phyloP scores from a whole-genome alignment of 129 eudicot species.

The Rutidosis leptorrhynchoides region DNA sequence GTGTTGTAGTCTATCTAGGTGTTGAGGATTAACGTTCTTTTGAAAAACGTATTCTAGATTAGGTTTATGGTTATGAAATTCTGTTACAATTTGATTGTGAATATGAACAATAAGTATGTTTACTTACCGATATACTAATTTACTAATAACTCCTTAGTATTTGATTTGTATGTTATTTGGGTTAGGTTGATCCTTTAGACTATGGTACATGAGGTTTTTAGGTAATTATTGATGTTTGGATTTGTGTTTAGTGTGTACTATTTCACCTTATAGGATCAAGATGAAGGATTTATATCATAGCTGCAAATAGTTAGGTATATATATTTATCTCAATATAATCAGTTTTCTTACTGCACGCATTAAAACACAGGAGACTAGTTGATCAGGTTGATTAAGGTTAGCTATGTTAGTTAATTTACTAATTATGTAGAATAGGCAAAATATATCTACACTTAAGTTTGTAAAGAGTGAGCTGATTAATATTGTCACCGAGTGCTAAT shows the following conservation, averaged over 20 bases:
- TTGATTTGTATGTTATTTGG: not conserved
- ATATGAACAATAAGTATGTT: too few relatives aligned
- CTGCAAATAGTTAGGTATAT: not conserved
- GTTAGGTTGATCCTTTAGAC: not conserved
- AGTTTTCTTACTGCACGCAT: not conserved
- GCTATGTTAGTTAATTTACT: conserved; percentile 3
- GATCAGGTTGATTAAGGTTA: not conserved
- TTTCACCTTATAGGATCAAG: not conserved
- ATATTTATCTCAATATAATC: conserved; percentile 17
- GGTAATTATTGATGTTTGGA: not conserved
- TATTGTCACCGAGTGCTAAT: not conserved
- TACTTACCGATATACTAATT: not conserved
- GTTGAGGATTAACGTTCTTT: conserved; percentile 4
- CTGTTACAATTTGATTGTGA: not conserved
- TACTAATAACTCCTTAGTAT: not conserved
- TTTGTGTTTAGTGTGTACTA: not conserved
- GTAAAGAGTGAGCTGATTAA: not conserved
- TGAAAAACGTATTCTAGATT: not conserved
- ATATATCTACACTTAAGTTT: not conserved
- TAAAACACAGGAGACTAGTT: not conserved
- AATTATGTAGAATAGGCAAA: not conserved
- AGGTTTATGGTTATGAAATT: not conserved
- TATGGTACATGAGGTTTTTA: not conserved
- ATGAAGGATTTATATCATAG: not conserved
- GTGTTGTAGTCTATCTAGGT: not conserved